Base-by-base conservation (phyloP, 352 stramenopile species). In the Phytophthora capsici region DNA sequence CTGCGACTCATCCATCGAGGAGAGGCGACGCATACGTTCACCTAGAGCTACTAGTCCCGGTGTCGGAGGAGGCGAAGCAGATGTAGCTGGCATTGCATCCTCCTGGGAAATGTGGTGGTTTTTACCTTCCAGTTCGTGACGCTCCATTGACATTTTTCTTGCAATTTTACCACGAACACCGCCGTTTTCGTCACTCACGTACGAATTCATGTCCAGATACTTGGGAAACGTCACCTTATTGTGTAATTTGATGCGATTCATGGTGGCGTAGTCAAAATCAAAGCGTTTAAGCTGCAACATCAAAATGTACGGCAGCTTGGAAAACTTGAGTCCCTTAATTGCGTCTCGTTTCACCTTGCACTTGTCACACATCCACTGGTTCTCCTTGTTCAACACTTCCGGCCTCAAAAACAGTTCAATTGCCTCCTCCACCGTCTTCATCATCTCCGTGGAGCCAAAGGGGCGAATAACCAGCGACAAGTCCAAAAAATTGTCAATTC, bases 221-320 rank as follows among this genome's bases (percentile, higher is more conserved):
- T 93, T 96, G 13, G 84, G 87, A 48, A 97, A 97, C n/a, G 74
- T 84, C n/a, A 95, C 84, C 43, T 86, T 61, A 54, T 94, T 88
- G 72, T 96, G 87, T 19, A 96, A 48, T 66, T 97, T 97, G 60
- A 95, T 91, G 53, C 85, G 83, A 38, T 85, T 90, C 72, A 95
- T 87, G n/a, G 87, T 95, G 22, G 81, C 75, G 53, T 96, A 97
- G 71, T 98, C 91, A 80, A 96, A 97, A 61, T 97, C 91, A 48
- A 92, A 98, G 37, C 91, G 89, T 64, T 98, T 97, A 19, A 98
- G 78, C 66, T 98, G 91, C 25, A 98, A 69, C 44, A 90, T 95
- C 41, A 98, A 69, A 57, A 97, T 61, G 60, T 96, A 94, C 23
- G 91, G 91, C 47, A 97, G 72, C 49, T 91, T 90, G 19, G 78